Conservation (phyloP, 192 early-diverging fungal species). For the Coemansia sp. region DNA sequence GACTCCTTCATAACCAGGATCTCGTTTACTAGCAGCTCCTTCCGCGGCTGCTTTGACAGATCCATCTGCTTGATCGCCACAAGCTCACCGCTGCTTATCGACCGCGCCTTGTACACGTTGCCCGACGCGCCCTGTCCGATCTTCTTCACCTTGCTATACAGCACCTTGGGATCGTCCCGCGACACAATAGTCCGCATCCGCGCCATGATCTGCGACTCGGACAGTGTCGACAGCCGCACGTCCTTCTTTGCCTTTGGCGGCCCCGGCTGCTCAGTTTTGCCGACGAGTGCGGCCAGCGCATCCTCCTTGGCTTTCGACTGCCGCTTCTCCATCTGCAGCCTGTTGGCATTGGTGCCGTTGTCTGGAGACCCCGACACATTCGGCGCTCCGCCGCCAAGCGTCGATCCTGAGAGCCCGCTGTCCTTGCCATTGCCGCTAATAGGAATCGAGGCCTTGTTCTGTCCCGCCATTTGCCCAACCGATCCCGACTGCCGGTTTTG, state of each 20-base stretch:
- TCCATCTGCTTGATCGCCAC: constrained; percentile 97
- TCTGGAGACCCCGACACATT: background rate
- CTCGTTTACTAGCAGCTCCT: constrained; percentile 90
- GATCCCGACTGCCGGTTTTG: constrained; percentile 25
- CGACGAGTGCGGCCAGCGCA: constrained; percentile 56
- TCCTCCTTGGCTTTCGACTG: constrained; percentile 57
- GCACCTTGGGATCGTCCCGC: constrained; percentile 80
- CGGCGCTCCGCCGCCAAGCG: background rate
- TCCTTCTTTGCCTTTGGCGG: constrained; percentile 65
- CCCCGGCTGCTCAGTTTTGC: constrained; percentile 46
- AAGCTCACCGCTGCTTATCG: constrained; percentile 67
- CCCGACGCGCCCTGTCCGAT: constrained; percentile 98
- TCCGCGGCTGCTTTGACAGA: constrained; percentile 79
- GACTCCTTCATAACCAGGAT: constrained; percentile 94
- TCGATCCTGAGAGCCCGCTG: constrained; percentile 9
- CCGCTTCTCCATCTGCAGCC: constrained; percentile 51
- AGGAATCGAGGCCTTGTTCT: constrained; percentile 29
- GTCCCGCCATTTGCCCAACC: constrained; percentile 28
- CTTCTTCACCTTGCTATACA: constrained; percentile 94
- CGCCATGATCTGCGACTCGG: constrained; percentile 94
- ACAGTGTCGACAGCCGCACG: constrained; percentile 84
- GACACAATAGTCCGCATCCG: constrained; percentile 88
- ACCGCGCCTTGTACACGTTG: constrained; percentile 93
- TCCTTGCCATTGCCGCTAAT: background rate
- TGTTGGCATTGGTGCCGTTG: constrained; percentile 17